Base-by-base conservation (phyloP, 495 filamentous ascomycete species). In the Daldinia caldariorum region DNA sequence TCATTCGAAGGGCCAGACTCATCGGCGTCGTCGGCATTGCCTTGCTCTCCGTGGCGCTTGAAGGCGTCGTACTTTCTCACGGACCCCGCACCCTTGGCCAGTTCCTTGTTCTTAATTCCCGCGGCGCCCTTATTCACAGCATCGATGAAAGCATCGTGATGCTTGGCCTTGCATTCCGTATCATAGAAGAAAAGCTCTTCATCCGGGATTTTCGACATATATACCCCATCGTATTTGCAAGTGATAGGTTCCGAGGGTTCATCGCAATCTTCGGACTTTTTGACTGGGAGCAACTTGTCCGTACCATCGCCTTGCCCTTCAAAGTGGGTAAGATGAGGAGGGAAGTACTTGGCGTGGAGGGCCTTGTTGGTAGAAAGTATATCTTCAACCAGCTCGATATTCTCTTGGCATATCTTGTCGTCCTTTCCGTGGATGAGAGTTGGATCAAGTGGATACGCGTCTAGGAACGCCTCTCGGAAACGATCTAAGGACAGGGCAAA, bases 81-180 rank as follows among this genome's bases (percentile, higher is more conserved):
- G 4, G 13, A 51, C 5, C 51, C 31, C 4, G 3, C 41, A 0
- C 20, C 58, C 22, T 29, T 43, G 8, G 0, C 2, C 3, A 26
- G 20, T 12, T 20, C 35, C 4, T 20, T 20, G 4, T 3, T 6
- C 34, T 12, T 41, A 1, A 26, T 2, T 13, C n/a, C 22, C 12
- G 4, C 16, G 6, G 59, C 63, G 66, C 75, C 77, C 38, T 65
- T 70, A 26, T 73, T 74, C 65, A 76, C 14, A 18, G 3, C 75
- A 63, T 78, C 66, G 58, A 66, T 63, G 65, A 78, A 78, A 56
- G 80, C 75, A 29, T 77, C 73, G 26, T 73, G 70, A 47, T 77
- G 79, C 61, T 79, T 79, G 67, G 71, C 53, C 68, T 79, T 80
- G 71, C 76, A 77, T 67, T 81, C 77, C 55, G 51, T 55, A 20